Conservation (phyloP, 2,329 filamentous ascomycete genomes). For the Endocalyx cinctus region DNA sequence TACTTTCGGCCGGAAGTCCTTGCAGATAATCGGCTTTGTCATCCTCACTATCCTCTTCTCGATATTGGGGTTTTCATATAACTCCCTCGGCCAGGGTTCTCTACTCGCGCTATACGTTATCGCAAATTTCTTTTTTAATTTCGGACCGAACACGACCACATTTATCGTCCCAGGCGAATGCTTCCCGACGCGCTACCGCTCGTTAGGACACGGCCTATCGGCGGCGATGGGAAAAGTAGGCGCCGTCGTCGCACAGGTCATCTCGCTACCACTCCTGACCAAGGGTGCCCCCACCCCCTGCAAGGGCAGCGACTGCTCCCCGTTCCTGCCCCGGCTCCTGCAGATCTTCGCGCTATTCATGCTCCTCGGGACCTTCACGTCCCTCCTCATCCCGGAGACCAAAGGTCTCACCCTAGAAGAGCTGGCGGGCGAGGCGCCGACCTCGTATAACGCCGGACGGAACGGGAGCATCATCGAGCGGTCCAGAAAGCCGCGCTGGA, state of each 20-base stretch:
- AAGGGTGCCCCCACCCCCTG: conserved; percentile 49
- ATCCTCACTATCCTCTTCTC: conserved; percentile 59
- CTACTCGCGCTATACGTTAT: conserved; percentile 60
- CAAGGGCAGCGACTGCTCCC: conserved; percentile 42
- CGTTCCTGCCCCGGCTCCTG: conserved; percentile 69
- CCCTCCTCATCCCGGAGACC: conserved; percentile 72
- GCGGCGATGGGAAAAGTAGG: conserved; percentile 65
- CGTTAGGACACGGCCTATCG: conserved; percentile 59
- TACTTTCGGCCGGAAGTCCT: conserved; percentile 70
- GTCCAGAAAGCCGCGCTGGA: conserved; percentile 33
- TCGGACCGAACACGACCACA: conserved; percentile 61
- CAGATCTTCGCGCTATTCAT: conserved; percentile 78
- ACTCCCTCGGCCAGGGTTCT: conserved; percentile 40
- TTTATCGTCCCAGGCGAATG: conserved; percentile 63
- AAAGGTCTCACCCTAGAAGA: conserved; percentile 70
- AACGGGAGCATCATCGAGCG: conserved; percentile 43
- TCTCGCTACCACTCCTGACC: conserved; percentile 59
- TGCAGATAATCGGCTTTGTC: conserved; percentile 62
- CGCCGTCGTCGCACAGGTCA: conserved; percentile 62
- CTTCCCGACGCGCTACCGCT: conserved; percentile 59
- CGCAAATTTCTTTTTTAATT: conserved; percentile 64
- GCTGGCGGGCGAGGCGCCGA: conserved; percentile 61
- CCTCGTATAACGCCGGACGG: conserved; percentile 49
- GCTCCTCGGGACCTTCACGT: conserved; percentile 64
- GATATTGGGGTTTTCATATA: conserved; percentile 57